A percentile compares a stretch with the other conserved stretches of the same genome.
Evolutionary conservation across 305 asterid species (phyloP).

Genomic region (Lippia alba): DNA sequence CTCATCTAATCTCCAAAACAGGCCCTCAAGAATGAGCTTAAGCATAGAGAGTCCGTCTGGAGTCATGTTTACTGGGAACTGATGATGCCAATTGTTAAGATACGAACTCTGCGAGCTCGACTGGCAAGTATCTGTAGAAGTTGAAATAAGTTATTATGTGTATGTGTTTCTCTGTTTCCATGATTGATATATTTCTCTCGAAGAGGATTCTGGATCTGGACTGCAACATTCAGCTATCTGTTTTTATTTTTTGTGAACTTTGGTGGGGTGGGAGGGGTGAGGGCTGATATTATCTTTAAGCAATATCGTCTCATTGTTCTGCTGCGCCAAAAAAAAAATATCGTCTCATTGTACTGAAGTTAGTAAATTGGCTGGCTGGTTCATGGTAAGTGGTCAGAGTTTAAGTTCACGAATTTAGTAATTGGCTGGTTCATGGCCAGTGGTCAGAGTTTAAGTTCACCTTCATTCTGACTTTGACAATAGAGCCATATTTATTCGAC

Average conservation of each 20-base stretch:
- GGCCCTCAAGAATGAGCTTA: constrained; percentile 97
- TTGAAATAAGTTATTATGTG: constrained; percentile 20
- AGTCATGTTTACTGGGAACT: constrained; percentile 84
- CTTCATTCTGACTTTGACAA: constrained; percentile 19
- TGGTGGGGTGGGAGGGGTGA: constrained; percentile 3
- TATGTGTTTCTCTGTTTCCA: constrained; percentile 11
- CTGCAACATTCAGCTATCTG: not conserved
- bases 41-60: constrained; percentile 85
- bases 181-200: not conserved
- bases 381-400: too few relatives aligned
- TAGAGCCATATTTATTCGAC: constrained; percentile 7
- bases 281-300: constrained; percentile 8
- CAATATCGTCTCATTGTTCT: constrained; percentile 13
- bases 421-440: constrained; percentile 7
- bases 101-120: constrained; percentile 94
- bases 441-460: constrained; percentile 22
- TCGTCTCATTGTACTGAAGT: constrained; percentile 18
- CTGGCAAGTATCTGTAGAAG: constrained; percentile 65
- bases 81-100: constrained; percentile 73
- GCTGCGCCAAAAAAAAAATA: too few relatives aligned
- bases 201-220: constrained; percentile 3
- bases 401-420: too few relatives aligned
- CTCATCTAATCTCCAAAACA: constrained; percentile 46
- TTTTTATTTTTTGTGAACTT: constrained; percentile 13
- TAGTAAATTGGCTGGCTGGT: not conserved